Percentiles rank a stretch among this genome's conserved stretches.
Conservation (phyloP, 257 asterid genomes). For the Petunia secreta region DNA sequence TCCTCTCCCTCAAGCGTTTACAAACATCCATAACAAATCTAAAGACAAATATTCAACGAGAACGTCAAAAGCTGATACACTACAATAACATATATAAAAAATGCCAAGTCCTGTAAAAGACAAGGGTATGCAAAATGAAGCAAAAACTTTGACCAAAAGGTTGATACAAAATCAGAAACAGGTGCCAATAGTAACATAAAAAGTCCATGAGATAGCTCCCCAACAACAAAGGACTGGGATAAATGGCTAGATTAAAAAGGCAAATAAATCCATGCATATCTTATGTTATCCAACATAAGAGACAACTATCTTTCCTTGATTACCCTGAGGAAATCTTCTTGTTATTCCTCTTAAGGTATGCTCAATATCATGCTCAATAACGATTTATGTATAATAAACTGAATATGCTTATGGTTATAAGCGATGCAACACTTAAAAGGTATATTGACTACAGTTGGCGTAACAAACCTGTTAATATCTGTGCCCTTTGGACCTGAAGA, state of each 20-base stretch:
- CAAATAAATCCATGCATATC: neutral
- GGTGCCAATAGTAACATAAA: neutral
- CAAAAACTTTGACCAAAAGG: constrained; percentile 3
- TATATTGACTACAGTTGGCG: neutral
- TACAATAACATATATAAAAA: neutral
- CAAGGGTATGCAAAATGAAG: constrained; percentile 5
- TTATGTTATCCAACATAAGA: neutral
- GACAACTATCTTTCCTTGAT: neutral
- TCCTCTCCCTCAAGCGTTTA: constrained; percentile 73
- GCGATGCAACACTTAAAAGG: neutral
- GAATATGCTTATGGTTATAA: neutral
- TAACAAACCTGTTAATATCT: constrained; percentile 60
- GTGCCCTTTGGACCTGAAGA: constrained; percentile 49
- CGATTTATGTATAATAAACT: neutral
- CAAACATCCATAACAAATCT: constrained; percentile 79
- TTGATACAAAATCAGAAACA: neutral
- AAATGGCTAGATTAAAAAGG: neutral
- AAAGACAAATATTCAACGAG: constrained; percentile 30
- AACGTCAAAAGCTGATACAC: neutral
- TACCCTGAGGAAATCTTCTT: neutral
- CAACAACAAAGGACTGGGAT: neutral
- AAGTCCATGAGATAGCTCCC: neutral
- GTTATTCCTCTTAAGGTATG: neutral
- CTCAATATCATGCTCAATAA: neutral
- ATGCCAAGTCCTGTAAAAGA: neutral